Percentiles rank a stretch among this genome's conserved stretches.
Evolutionary conservation across 768 basidiomycete genomes (phyloP).

Genomic region (Pholiota microspora): DNA sequence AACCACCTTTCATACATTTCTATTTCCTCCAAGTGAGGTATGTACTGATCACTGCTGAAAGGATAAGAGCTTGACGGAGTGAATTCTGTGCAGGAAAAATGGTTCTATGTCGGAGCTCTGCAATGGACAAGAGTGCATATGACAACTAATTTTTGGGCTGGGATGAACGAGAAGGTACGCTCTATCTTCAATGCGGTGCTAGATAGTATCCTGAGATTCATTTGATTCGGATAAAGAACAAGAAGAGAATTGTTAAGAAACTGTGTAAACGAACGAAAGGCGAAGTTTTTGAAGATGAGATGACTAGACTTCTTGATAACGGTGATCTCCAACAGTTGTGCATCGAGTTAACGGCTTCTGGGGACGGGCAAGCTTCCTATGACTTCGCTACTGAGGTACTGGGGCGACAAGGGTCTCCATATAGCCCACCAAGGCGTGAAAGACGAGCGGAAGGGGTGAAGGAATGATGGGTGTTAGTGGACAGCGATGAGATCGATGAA

Average conservation of each 20-base stretch:
- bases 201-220: background rate
- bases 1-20: conserved; percentile 48
- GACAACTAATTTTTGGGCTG: conserved; percentile 36
- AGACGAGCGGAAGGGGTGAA: conserved; percentile 10
- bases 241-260: conserved; percentile 31
- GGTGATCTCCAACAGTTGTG: conserved; percentile 46
- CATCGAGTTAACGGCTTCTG: conserved; percentile 30
- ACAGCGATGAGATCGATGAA: conserved; percentile 2
- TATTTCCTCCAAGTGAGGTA: conserved; percentile 45
- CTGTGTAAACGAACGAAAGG: conserved; percentile 34
- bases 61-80: background rate
- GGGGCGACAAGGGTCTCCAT: conserved; percentile 3
- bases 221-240: conserved; percentile 21
- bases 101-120: conserved; percentile 53
- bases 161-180: conserved; percentile 33
- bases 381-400: conserved; percentile 12
- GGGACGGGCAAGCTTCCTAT: conserved; percentile 11
- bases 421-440: conserved; percentile 10
- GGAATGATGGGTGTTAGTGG: conserved; percentile 9
- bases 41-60: conserved; percentile 6
- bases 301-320: conserved; percentile 35
- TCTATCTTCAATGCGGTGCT: background rate
- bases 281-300: conserved; percentile 28
- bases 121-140: conserved; percentile 36
- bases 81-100: conserved; percentile 32